These are phyloP conservation scores for Sphaerostilbella broomeana DNA, from an alignment of 2,329 filamentous ascomycete genomes.

Conservation along the genomic window DNA sequence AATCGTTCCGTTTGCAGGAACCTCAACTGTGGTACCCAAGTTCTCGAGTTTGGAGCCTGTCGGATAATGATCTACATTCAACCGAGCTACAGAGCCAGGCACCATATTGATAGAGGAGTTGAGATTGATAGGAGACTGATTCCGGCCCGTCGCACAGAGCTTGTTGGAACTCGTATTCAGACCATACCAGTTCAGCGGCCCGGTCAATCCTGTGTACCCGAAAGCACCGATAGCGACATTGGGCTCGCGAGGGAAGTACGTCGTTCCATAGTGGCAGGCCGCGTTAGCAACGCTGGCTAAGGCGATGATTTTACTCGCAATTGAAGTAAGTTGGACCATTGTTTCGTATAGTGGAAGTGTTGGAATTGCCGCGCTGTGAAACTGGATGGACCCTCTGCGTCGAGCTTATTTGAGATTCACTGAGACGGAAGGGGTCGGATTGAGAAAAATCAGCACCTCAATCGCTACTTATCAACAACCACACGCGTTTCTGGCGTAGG, in stretches of 20 bases:
- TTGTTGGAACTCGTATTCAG: conserved; percentile 35
- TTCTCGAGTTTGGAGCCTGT: conserved; percentile 42
- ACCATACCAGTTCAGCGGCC: conserved; percentile 47
- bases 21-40: conserved; percentile 45
- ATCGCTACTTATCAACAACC: too few relatives aligned
- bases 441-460: too few relatives aligned
- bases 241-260: conserved; percentile 25
- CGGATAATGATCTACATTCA: conserved; percentile 30
- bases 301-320: too few relatives aligned
- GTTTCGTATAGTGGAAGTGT: too few relatives aligned
- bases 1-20: conserved; percentile 41
- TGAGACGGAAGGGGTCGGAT: too few relatives aligned
- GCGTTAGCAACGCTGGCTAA: too few relatives aligned
- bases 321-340: too few relatives aligned
- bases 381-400: too few relatives aligned
- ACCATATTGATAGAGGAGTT: conserved; percentile 22
- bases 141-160: conserved; percentile 40
- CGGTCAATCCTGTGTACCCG: conserved; percentile 33
- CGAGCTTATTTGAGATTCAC: too few relatives aligned
- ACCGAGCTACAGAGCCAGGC: conserved; percentile 25
- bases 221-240: conserved; percentile 30
- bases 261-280: conserved; percentile 35
- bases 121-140: conserved; percentile 53
- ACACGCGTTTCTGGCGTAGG: too few relatives aligned
- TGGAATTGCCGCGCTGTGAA: too few relatives aligned